Evolutionary conservation across 192 early-diverging fungal species (phyloP).

Genomic region (Podila clonocystis): DNA sequence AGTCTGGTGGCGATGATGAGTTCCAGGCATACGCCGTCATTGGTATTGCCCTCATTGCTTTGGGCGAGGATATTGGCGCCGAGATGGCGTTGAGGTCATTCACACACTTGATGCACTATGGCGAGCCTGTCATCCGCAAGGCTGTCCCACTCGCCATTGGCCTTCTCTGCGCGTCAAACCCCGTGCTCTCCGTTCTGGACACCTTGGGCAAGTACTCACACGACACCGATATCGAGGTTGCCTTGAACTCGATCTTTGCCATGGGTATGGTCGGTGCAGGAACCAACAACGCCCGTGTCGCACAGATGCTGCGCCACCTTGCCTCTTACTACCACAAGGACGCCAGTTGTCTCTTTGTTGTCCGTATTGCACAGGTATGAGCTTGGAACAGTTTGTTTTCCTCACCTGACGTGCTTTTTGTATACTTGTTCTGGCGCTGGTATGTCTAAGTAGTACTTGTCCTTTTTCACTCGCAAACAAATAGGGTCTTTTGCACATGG

Average conservation of each 20-base stretch:
- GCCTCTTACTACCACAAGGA: constrained; percentile 98
- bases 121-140: constrained; percentile 92
- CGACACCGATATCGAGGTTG: constrained; percentile 96
- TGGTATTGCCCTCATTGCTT: constrained; percentile 94
- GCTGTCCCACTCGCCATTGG: constrained; percentile 96
- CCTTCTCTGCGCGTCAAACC: constrained; percentile 96
- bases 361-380: constrained; percentile 80
- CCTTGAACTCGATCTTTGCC: constrained; percentile 96
- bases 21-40: constrained; percentile 96
- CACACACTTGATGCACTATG: constrained; percentile 99
- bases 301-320: constrained; percentile 96
- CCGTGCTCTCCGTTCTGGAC: constrained; percentile 90
- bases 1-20: constrained; percentile 76
- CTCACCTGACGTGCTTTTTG: not conserved
- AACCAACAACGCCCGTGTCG: constrained; percentile 98
- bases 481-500: constrained; percentile 91
- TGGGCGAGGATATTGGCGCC: constrained; percentile 96
- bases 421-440: not conserved
- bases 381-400: not conserved
- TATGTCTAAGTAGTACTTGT: not conserved
- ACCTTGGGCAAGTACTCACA: constrained; percentile 98
- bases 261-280: constrained; percentile 99
- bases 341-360: constrained; percentile 84
- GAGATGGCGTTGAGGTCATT: constrained; percentile 97
- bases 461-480: not conserved